Percentiles rank a stretch among this genome's conserved stretches.
phyloP scores from a whole-genome alignment of 352 stramenopile genomes.

The Pythium dissotocum region DNA sequence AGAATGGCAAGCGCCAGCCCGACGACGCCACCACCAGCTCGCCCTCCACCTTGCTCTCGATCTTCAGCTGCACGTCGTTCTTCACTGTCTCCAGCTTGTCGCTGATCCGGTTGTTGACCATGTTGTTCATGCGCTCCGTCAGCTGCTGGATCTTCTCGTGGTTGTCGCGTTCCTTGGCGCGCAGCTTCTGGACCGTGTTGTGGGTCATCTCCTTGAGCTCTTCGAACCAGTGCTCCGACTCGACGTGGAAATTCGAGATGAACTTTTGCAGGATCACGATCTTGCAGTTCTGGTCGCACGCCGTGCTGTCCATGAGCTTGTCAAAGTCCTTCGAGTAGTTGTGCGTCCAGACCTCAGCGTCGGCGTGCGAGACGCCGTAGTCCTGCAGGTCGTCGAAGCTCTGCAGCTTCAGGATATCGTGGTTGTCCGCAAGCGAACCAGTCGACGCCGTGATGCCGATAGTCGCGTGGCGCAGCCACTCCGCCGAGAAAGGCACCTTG shows the following conservation, averaged over 20 bases:
- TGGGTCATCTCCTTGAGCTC: slow-evolving; percentile 77
- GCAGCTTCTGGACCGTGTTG: slow-evolving; percentile 75
- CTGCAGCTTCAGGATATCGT: slow-evolving; percentile 73
- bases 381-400: slow-evolving; percentile 67
- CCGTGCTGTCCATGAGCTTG: slow-evolving; percentile 50
- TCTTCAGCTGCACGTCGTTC: slow-evolving; percentile 66
- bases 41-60: slow-evolving; percentile 65
- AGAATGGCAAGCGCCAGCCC: slow-evolving; percentile 82
- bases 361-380: slow-evolving; percentile 47
- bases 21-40: slow-evolving; percentile 60
- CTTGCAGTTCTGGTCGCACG: slow-evolving; percentile 82
- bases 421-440: slow-evolving; percentile 78
- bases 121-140: slow-evolving; percentile 66
- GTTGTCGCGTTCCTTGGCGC: slow-evolving; percentile 70
- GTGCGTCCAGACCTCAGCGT: slow-evolving; percentile 76
- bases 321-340: slow-evolving; percentile 87
- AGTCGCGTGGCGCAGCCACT: slow-evolving; percentile 66
- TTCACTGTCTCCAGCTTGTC: slow-evolving; percentile 60
- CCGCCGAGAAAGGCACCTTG: slow-evolving; percentile 55
- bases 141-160: slow-evolving; percentile 70
- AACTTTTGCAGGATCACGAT: slow-evolving; percentile 81
- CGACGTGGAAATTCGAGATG: slow-evolving; percentile 78
- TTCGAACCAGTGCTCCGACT: slow-evolving; percentile 85
- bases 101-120: slow-evolving; percentile 79
- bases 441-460: slow-evolving; percentile 79